Percentiles rank a stretch among this genome's conserved stretches.
These are phyloP conservation scores for Ceratobasidium sp. DNA, from an alignment of 1,284 basidiomycete genomes.

Conservation along the genomic window DNA sequence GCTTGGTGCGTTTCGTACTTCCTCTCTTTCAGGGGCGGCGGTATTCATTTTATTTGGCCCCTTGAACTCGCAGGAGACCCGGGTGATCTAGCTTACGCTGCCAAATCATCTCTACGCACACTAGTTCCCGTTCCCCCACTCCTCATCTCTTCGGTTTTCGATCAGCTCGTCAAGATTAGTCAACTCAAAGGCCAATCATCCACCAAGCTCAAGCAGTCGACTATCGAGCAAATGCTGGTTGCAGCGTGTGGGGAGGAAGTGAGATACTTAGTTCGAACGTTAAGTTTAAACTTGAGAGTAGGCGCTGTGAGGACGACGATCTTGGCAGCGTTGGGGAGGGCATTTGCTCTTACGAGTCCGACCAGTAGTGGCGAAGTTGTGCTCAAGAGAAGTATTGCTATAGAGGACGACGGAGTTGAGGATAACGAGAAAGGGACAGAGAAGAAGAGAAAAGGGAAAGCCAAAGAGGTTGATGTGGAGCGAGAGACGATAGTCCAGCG, in stretches of 20 bases:
- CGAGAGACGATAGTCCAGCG: slow-evolving; percentile 64
- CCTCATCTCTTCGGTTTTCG: slow-evolving; percentile 74
- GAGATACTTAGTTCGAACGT: slow-evolving; percentile 84
- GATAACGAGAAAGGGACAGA: slow-evolving; percentile 29
- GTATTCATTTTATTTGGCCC: background rate
- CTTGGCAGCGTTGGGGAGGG: slow-evolving; percentile 84
- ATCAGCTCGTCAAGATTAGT: slow-evolving; percentile 74
- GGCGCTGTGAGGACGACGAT: slow-evolving; percentile 90
- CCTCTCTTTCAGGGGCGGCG: background rate
- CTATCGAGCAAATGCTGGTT: slow-evolving; percentile 86
- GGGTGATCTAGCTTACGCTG: slow-evolving; percentile 86
- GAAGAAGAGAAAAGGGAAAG: slow-evolving; percentile 62
- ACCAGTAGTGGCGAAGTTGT: background rate
- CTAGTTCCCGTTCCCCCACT: slow-evolving; percentile 80
- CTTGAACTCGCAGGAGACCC: slow-evolving; percentile 69
- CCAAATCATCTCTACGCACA: slow-evolving; percentile 83
- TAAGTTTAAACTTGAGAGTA: slow-evolving; percentile 86
- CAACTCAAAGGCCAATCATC: slow-evolving; percentile 80
- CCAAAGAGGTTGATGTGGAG: slow-evolving; percentile 60
- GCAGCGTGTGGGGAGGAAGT: slow-evolving; percentile 89
- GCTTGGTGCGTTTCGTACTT: slow-evolving; percentile 59
- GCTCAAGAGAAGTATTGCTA: background rate
- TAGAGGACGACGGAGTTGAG: background rate
- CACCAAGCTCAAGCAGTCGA: slow-evolving; percentile 79
- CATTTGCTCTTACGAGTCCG: slow-evolving; percentile 76